Base-by-base conservation (phyloP, 2,329 filamentous ascomycete genomes). In the Xylaria sp. region DNA sequence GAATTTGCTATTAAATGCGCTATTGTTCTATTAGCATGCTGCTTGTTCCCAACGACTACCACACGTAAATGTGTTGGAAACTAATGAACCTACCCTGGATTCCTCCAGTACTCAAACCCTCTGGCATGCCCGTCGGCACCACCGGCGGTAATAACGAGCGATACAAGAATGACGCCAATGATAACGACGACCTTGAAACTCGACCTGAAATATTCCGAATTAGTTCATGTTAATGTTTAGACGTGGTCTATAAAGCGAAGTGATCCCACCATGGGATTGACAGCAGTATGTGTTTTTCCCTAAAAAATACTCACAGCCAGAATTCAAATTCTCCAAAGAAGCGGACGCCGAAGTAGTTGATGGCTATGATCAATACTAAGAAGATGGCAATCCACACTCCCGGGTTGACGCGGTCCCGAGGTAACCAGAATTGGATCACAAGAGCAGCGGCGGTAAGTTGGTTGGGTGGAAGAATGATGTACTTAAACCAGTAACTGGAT, bases 381-480 rank as follows among this genome's bases (percentile, higher is more conserved):
- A 92, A 90, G 59, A 92, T 85, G 47, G 93, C 86, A 65, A 97
- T 94, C 82, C 90, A 96, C 13, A 95, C 91, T 60, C 92, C 93
- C 0, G 92, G 90, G 75, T 95, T 94, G 65, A 95, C 84, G 53
- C 81, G 83, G 0, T 91, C 86, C 32, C 87, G 81, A 1, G 84
- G 78, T 12, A 93, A 82, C 93, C 93, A 97, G 75, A 90, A 94
- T 73, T 91, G 88, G 66, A 97, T 91, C 66, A 95, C 91, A 44
- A 97, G 81, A 5, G 92, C 88, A n/a, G 87, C 88, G 32, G 93
- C 93, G 0, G 93, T 96, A 47, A 97, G 83, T 78, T 97, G 93
- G 76, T 96, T 96, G 0, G 93, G 93, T 0, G 92, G 94, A 59
- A 92, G 87, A 75, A 97, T 94, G 78, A 96, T 92, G 79, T 96